These are phyloP conservation scores for Mrakia hoshinonis DNA, from an alignment of 768 basidiomycete species.

Conservation along the genomic window DNA sequence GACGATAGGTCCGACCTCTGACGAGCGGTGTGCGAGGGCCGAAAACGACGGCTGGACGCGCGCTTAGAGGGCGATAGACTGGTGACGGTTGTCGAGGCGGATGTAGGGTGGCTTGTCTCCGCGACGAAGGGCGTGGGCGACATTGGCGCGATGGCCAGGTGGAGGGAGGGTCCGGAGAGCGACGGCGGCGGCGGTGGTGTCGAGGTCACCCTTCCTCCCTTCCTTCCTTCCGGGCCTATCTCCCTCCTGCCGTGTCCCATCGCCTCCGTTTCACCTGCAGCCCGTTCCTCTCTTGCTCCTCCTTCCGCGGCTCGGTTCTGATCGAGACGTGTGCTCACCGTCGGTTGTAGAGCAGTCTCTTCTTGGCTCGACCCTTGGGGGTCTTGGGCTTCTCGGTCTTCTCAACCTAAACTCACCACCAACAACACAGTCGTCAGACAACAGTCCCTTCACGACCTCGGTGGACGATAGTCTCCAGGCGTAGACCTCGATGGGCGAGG, in stretches of 20 bases:
- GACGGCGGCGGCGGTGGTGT: no score
- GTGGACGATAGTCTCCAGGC: not conserved
- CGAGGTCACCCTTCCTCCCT: no score
- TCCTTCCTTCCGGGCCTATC: no score
- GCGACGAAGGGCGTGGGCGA: no score
- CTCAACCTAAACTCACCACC: constrained; percentile 53
- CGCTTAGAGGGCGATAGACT: no score
- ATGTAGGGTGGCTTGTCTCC: no score
- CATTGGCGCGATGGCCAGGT: not conserved
- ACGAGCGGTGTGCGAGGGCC: not conserved
- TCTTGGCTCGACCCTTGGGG: constrained; percentile 95
- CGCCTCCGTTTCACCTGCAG: constrained; percentile 7
- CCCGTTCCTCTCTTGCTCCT: not conserved
- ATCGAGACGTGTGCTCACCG: constrained; percentile 45
- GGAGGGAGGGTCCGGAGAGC: constrained; percentile 39
- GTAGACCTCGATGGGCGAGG: not conserved
- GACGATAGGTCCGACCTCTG: not conserved
- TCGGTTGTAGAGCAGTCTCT: constrained; percentile 86
- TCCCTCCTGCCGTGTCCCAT: no score
- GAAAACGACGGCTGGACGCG: not conserved
- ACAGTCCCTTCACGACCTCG: not conserved
- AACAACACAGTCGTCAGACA: not conserved
- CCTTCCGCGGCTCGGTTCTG: not conserved
- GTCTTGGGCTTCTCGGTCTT: constrained; percentile 99
- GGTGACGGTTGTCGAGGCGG: no score